phyloP scores from a whole-genome alignment of 768 basidiomycete genomes.

The Lactifluus pinguis region DNA sequence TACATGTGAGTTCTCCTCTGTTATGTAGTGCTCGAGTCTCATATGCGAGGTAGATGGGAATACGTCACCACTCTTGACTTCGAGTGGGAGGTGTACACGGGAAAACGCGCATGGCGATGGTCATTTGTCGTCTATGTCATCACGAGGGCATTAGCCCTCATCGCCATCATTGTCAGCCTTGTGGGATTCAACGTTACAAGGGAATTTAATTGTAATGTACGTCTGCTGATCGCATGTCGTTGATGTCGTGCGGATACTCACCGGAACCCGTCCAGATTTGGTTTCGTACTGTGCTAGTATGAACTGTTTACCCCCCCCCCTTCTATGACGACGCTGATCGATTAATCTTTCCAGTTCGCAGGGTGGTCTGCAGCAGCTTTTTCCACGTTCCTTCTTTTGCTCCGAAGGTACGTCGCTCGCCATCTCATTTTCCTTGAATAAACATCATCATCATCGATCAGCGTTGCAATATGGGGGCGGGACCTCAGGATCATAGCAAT shows the following conservation, averaged over 20 bases:
- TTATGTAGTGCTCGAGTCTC: background rate
- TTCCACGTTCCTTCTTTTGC: constrained; percentile 13
- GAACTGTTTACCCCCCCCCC: background rate
- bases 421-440: no score
- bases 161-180: constrained; percentile 2
- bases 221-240: background rate
- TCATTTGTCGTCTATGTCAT: constrained; percentile 11
- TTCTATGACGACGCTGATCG: background rate
- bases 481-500: background rate
- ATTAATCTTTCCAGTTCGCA: background rate
- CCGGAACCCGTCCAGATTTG: background rate
- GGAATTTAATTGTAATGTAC: constrained; percentile 11
- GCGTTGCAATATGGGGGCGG: constrained; percentile 16
- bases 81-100: constrained; percentile 17
- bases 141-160: constrained; percentile 3
- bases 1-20: constrained; percentile 1
- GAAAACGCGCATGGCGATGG: constrained; percentile 16
- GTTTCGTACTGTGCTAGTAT: constrained; percentile 14
- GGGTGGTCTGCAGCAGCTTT: constrained; percentile 6
- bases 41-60: constrained; percentile 8
- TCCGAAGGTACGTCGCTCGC: constrained; percentile 7
- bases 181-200: constrained; percentile 12
- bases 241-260: background rate
- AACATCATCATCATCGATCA: background rate
- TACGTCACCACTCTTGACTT: constrained; percentile 10